Conservation (phyloP, 2,329 filamentous ascomycete genomes). For the Botrytis tulipae region DNA sequence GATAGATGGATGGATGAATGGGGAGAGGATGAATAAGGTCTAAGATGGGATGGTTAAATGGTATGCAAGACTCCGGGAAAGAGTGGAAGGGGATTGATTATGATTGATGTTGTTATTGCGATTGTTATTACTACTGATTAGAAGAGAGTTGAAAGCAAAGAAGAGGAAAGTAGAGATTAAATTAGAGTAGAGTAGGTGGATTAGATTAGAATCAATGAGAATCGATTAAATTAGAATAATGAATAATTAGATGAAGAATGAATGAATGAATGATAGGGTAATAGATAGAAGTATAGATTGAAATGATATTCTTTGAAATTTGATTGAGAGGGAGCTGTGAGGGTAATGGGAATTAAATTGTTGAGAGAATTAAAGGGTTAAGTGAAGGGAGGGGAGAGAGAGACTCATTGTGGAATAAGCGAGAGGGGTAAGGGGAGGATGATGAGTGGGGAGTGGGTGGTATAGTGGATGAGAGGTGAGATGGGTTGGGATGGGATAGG, state of each 20-base stretch:
- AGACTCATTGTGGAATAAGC: too few species aligned
- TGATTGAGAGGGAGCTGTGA: background rate
- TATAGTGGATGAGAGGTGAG: too few species aligned
- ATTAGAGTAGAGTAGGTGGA: background rate
- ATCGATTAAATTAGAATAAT: background rate
- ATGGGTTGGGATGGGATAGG: background rate
- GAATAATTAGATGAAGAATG: too few species aligned
- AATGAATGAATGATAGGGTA: too few species aligned
- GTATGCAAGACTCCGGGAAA: background rate
- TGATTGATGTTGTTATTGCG: background rate
- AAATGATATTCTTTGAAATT: too few species aligned
- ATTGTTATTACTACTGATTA: background rate
- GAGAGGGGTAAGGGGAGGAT: background rate
- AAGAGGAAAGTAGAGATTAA: too few species aligned
- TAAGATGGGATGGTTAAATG: background rate
- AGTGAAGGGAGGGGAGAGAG: background rate
- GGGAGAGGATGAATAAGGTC: background rate
- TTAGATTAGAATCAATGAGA: background rate
- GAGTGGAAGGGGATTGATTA: background rate
- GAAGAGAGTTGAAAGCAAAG: background rate
- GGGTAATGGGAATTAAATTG: background rate
- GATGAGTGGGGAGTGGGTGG: background rate
- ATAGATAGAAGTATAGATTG: too few species aligned
- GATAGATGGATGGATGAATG: background rate
- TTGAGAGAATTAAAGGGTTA: fast-evolving